These are phyloP conservation scores for Malassezia pachydermatis DNA, from an alignment of 1,284 basidiomycete genomes.

Conservation along the genomic window DNA sequence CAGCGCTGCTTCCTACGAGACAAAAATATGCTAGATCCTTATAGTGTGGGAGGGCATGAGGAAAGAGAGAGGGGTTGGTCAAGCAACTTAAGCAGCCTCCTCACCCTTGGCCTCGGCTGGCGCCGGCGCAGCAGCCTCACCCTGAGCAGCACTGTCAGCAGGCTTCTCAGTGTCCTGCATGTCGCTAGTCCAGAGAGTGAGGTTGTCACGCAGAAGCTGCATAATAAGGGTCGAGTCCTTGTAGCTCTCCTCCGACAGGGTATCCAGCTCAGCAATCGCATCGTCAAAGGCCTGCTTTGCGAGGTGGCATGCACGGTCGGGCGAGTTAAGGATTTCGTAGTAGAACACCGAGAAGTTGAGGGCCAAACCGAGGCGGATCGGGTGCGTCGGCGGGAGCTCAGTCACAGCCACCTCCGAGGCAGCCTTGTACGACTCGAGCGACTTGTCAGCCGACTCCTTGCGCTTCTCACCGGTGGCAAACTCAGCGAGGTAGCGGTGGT, in stretches of 20 bases:
- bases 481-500: slow-evolving; percentile 99
- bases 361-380: slow-evolving; percentile 95
- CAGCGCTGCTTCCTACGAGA: no score
- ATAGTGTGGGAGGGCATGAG: no score
- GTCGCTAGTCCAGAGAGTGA: slow-evolving; percentile 90
- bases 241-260: slow-evolving; percentile 98
- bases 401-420: slow-evolving; percentile 95
- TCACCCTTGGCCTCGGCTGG: slow-evolving; percentile 42
- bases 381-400: slow-evolving; percentile 96
- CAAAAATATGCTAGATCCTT: no score
- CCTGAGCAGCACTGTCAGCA: slow-evolving; percentile 38
- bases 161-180: slow-evolving; percentile 56
- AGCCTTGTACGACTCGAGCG: slow-evolving; percentile 97
- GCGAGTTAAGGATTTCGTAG: slow-evolving; percentile 99
- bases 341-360: slow-evolving; percentile 99
- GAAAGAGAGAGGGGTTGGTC: background rate
- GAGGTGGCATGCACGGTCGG: slow-evolving; percentile 96
- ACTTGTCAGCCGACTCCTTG: slow-evolving; percentile 96
- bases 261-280: slow-evolving; percentile 98
- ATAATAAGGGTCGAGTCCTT: slow-evolving; percentile 86
- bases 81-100: slow-evolving; percentile 42
- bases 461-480: slow-evolving; percentile 98
- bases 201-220: slow-evolving; percentile 96
- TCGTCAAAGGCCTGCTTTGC: slow-evolving; percentile 99
- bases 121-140: slow-evolving; percentile 31